Evolutionary conservation across 2,329 filamentous ascomycete genomes (phyloP), one percentile per base, ranked within the genome.

Genomic region (Arthrobotrys musiformis): DNA sequence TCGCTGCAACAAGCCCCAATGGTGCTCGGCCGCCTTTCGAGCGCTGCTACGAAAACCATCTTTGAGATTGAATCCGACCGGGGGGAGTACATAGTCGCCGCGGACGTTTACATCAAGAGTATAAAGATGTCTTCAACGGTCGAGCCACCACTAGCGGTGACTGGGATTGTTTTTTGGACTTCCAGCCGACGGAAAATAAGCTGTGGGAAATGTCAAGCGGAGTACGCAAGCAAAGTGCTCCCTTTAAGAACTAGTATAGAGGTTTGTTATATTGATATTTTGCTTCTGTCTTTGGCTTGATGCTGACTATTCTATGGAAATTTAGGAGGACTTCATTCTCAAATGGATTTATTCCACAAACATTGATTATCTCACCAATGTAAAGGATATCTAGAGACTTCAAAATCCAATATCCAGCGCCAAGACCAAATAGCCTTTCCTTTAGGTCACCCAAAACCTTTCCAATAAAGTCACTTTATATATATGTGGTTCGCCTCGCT

Each of bases 111-210:
- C 28, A 35, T 72, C 2, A 56, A 9, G n/a, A 46, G 44, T 22
- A 4, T 28, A 13, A 19, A 24, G 2, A 11, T 13, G 0, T 19
- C 24, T 11, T 4, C 9, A 0, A 33, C 19, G 19, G 7, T 30
- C 24, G 62, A n/a, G 5, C 6, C 24, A 22, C 15, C 33, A 11
- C 24, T 62, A 5, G 33, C 13, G 30, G 58, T 72, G 9, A 48
- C 58, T 11, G 68, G 68, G 2, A 22, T 72, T 4, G 26, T 64
- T 0, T 58, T 72, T 37, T 72, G 68, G 68, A 72, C 68, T 6
- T 72, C 68, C 1, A 64, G 17, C 9, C 26, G 54, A 4, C 33
- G 68, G 11, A 72, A 58, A 28, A 35, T 72, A 3, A 37, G 22
- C 9, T 48, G 58, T 9, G 68, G 68, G 19, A 72, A 40, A 37